These are phyloP conservation scores for Candida alai DNA, from an alignment of 805 yeast species.

Conservation along the genomic window DNA sequence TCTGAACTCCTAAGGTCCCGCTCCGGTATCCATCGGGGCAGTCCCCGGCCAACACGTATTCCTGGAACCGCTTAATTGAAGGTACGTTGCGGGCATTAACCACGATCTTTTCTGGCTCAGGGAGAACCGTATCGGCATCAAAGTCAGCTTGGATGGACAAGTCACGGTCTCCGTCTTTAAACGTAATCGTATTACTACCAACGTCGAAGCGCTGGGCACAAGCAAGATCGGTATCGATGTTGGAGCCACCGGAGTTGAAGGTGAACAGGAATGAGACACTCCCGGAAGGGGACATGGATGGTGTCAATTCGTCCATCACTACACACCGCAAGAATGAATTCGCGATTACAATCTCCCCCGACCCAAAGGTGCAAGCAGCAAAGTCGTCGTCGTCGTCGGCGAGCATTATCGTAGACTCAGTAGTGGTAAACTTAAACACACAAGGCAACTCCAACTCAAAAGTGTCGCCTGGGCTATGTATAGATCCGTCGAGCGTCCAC, in stretches of 20 bases:
- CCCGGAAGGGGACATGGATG: conserved; percentile 16
- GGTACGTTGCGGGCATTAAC: conserved; percentile 11
- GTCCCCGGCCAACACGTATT: conserved; percentile 11
- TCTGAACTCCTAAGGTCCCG: conserved; percentile 20
- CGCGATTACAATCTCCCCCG: conserved; percentile 15
- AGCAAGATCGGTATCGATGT: conserved; percentile 13
- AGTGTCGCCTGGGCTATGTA: conserved; percentile 21
- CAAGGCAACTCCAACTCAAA: conserved; percentile 23
- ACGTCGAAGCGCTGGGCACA: conserved; percentile 15
- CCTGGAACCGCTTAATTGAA: conserved; percentile 10
- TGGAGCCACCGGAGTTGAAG: conserved; percentile 19
- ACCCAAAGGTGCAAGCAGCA: conserved; percentile 20
- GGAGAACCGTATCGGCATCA: conserved; percentile 6
- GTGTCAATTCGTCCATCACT: conserved; percentile 11
- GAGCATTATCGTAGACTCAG: conserved; percentile 11
- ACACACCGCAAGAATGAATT: conserved; percentile 20
- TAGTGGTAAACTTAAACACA: conserved; percentile 21
- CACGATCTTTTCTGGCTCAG: conserved; percentile 2
- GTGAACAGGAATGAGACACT: conserved; percentile 18
- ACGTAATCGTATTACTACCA: conserved; percentile 19
- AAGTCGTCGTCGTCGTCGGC: conserved; percentile 10
- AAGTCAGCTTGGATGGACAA: conserved; percentile 11
- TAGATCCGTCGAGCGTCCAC: conserved; percentile 18
- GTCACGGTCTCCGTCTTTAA: conserved; percentile 14
- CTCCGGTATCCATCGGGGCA: conserved; percentile 19